Base-by-base conservation (phyloP, 345 rosid genomes). In the Odontarrhena argentea region DNA sequence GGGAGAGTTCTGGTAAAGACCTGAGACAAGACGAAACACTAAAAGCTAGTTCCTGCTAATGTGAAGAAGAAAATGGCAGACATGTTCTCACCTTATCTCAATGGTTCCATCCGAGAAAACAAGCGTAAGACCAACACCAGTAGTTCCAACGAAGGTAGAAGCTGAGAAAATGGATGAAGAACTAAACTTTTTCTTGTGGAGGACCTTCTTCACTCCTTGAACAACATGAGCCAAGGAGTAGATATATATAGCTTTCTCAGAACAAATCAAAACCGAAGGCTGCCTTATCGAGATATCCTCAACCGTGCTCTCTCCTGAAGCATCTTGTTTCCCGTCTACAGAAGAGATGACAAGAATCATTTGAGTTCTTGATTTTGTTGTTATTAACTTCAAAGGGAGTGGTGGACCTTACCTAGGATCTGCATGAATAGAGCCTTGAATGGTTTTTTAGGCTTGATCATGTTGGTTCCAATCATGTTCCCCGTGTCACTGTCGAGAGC, bases 181-280 rank as follows among this genome's bases (percentile, higher is more conserved):
- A 52, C 71, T 75, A 13, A 90, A 90, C 81, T 88, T 93, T 83
- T 88, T 93, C 93, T 90, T 93, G 70, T 83, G 79, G 34, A 70
- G 75, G 41, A 90, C 83, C 79, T 86, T 93, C 85, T 88, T 90
- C 42, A 87, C 78, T 70, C 98, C 98, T 86, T 90, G 98, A 65
- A 81, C 74, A 54, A 81, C 76, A 15, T 90, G 94, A 55, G 64
- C 63, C 45, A 90, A 65, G 40, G 97, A 86, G 78, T 90, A 93
- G 55, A 86, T 67, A 65, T 90, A 93, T 46, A 77, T 84, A 40
- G 97, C 89, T 80, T 88, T 93, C 84, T 93, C 97, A 3, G 89
- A 88, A 68, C 97, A 90, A 42, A 88, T 18, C 67, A 93, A 77
- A 67, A 88, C 49, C 64, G 68, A 77, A 58, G 74, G 79, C 76